Evolutionary conservation across 1,139 yeast species (phyloP).

Genomic region (Taphrina betulina): DNA sequence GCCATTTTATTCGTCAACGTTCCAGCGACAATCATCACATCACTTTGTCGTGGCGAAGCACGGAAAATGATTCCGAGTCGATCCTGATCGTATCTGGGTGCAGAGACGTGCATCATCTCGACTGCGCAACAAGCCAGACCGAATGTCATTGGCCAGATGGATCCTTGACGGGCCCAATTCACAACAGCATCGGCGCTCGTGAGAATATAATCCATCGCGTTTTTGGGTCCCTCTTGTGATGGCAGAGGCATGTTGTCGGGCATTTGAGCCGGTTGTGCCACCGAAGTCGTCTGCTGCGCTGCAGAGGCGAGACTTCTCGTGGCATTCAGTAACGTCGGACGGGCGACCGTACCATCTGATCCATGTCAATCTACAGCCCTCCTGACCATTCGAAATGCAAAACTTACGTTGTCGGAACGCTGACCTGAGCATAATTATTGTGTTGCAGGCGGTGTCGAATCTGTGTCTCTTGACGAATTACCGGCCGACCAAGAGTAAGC

Average conservation of each 20-base stretch:
- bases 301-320: constrained; percentile 30
- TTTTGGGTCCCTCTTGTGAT: constrained; percentile 51
- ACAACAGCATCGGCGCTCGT: constrained; percentile 83
- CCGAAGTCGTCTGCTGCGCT: constrained; percentile 22
- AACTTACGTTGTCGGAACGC: constrained; percentile 17
- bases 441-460: neutral
- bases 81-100: constrained; percentile 91
- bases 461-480: too few species aligned
- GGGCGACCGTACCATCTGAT: constrained; percentile 7
- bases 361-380: neutral
- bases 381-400: too few species aligned
- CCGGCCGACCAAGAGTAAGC: too few species aligned
- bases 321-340: constrained; percentile 23
- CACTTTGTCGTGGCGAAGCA: constrained; percentile 92
- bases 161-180: constrained; percentile 89
- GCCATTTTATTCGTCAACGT: constrained; percentile 82
- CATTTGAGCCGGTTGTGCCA: constrained; percentile 24
- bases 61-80: constrained; percentile 90
- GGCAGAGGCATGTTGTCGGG: constrained; percentile 48
- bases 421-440: constrained; percentile 19
- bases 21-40: constrained; percentile 91
- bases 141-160: constrained; percentile 92
- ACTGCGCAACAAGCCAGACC: constrained; percentile 56
- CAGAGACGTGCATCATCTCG: constrained; percentile 93
- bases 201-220: constrained; percentile 74